Conservation (phyloP, 2,329 filamentous ascomycete species). For the Pseudofabraea citricarpa region DNA sequence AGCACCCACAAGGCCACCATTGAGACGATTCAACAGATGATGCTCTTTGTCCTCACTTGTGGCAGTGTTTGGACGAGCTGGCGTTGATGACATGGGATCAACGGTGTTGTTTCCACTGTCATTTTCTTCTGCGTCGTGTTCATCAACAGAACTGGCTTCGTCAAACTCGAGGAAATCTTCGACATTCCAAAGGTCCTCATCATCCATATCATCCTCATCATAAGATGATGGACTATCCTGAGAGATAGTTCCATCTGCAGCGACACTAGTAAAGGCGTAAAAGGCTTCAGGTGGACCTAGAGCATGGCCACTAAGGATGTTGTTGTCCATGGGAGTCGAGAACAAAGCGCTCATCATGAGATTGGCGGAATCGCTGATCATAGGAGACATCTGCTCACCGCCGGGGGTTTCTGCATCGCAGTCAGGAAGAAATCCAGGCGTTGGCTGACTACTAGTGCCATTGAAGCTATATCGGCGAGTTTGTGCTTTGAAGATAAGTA, state of each 20-base stretch:
- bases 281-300: conserved; percentile 72
- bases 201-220: conserved; percentile 52
- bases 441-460: conserved; percentile 15
- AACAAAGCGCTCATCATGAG: conserved; percentile 68
- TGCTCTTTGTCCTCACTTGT: conserved; percentile 43
- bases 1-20: conserved; percentile 68
- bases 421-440: conserved; percentile 20
- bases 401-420: neutral
- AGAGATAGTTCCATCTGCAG: conserved; percentile 49
- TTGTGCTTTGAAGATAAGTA: conserved; percentile 36
- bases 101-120: conserved; percentile 35
- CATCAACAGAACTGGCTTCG: conserved; percentile 52
- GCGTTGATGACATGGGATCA: conserved; percentile 47
- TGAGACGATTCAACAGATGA: conserved; percentile 60
- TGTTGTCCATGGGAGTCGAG: conserved; percentile 16
- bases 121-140: conserved; percentile 47
- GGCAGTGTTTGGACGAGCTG: conserved; percentile 43
- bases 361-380: conserved; percentile 64
- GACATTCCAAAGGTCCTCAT: conserved; percentile 59
- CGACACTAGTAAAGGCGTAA: conserved; percentile 58
- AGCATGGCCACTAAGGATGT: conserved; percentile 44
- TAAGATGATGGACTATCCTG: conserved; percentile 47
- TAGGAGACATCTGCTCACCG: conserved; percentile 34
- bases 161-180: conserved; percentile 71
- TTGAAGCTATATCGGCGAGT: conserved; percentile 31